Evolutionary conservation across 768 basidiomycete species (phyloP).

Genomic region (Exsudoporus frostii): DNA sequence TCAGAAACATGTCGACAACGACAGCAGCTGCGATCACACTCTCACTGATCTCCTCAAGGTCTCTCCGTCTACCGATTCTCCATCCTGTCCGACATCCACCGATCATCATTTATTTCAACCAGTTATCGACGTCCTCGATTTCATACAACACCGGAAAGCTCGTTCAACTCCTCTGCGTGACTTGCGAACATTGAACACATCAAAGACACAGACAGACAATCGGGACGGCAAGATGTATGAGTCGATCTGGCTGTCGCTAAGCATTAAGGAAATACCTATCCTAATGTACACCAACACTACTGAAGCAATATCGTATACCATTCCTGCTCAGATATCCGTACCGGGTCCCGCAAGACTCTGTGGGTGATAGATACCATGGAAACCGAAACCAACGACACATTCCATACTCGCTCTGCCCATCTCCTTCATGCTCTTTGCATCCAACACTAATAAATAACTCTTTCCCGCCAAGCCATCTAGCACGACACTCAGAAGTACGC

Average conservation of each 20-base stretch:
- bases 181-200: not conserved
- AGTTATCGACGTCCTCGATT: not conserved
- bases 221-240: not conserved
- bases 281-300: conserved; percentile 1
- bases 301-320: not conserved
- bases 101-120: not conserved
- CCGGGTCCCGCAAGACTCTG: conserved; percentile 8
- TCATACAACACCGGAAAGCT: not conserved
- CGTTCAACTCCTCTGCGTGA: too few species aligned
- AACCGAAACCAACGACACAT: conserved; percentile 33
- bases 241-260: not conserved
- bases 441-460: conserved; percentile 37
- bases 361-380: conserved; percentile 32
- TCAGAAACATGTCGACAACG: not conserved
- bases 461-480: conserved; percentile 30
- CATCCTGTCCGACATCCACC: not conserved
- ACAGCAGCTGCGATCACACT: not conserved
- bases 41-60: not conserved
- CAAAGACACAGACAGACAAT: not conserved
- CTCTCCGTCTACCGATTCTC: not conserved
- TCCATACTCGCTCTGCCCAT: conserved; percentile 36
- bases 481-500: conserved; percentile 37
- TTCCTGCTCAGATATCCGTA: conserved; percentile 18
- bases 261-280: not conserved
- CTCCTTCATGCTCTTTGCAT: conserved; percentile 36